Evolutionary conservation across 106 monocot genomes (phyloP), one percentile per base, ranked within the genome.

Genomic region (Narthecium ossifragum): DNA sequence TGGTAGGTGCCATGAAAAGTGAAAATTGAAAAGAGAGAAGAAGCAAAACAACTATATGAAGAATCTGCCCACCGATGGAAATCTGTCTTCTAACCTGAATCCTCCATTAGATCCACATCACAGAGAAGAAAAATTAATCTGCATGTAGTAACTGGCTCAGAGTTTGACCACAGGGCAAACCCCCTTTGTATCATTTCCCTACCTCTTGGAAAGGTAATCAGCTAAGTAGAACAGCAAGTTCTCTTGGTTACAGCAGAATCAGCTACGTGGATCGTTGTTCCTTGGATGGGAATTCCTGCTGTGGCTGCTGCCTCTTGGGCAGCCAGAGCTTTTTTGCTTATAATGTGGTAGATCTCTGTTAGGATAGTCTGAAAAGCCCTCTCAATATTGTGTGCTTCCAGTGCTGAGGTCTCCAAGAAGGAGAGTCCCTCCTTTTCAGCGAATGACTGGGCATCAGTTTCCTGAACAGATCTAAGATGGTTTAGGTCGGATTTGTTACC

Each of bases 401-500:
- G 37, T 10, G 85, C 85, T 0, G 85, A 86, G 32, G 88, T 88
- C 67, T 88, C 88, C 13, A 88, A 57, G 47, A 88, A 88, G 12
- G 79, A 79, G 14, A 88, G 79, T 0, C 82, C 88, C 46, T 88
- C 88, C 49, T 79, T 83, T 66, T 88, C 88, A 8, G 88, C 75
- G 9, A 88, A 45, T 13, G 39, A 43, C 31, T 79, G 72, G 15
- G 76, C 83, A 28, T 83, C 88, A 7, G 73, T 70, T 2, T 66
- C 49, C 14, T 71, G 28, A 22, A 79, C 76, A 1, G 76, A 54
- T 61, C 85, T 59, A 10, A 86, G 62, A 74, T 86, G 85, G 26
- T 73, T 73, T 28, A 88, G 46, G 46, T 88, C 88, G 0, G 88
- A 75, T 61, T 88, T 88, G 69, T 88, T 88, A 10, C 88, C 88